Evolutionary conservation across 495 filamentous ascomycete species (phyloP).

Genomic region (Hypoxylon trugodes): DNA sequence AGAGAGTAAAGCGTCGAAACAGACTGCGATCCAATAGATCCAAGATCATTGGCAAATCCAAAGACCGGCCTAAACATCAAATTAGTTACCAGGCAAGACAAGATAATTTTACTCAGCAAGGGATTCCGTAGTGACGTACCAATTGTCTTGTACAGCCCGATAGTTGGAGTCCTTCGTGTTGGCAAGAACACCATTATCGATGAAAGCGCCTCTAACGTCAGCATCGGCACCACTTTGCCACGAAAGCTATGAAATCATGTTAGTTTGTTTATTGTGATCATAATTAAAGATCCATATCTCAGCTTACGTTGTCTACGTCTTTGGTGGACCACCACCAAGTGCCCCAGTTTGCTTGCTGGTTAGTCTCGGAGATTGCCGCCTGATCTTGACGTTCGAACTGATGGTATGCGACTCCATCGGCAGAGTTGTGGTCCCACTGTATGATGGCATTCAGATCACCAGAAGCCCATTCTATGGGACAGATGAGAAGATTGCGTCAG

Average conservation of each 20-base stretch:
- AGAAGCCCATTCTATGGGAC: slow-evolving; percentile 53
- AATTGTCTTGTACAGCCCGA: slow-evolving; percentile 74
- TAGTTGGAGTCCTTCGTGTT: slow-evolving; percentile 73
- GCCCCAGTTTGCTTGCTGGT: slow-evolving; percentile 87
- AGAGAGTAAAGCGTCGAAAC: slow-evolving; percentile 75
- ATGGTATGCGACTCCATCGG: slow-evolving; percentile 55
- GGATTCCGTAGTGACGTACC: slow-evolving; percentile 47
- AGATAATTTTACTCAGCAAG: not conserved
- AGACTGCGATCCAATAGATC: slow-evolving; percentile 42
- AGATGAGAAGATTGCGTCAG: slow-evolving; percentile 44
- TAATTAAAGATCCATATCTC: not conserved
- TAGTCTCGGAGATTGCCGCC: slow-evolving; percentile 70
- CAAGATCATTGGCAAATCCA: slow-evolving; percentile 83
- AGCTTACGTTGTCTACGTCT: slow-evolving; percentile 47
- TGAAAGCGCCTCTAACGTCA: slow-evolving; percentile 71
- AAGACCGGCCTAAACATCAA: slow-evolving; percentile 73
- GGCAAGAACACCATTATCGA: slow-evolving; percentile 65
- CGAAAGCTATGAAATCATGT: slow-evolving; percentile 46
- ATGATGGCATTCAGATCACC: slow-evolving; percentile 49
- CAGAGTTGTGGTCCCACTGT: slow-evolving; percentile 49
- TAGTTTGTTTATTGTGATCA: slow-evolving; percentile 31
- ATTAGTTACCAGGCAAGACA: slow-evolving; percentile 24
- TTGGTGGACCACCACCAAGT: slow-evolving; percentile 74
- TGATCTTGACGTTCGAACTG: slow-evolving; percentile 69
- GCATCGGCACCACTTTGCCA: slow-evolving; percentile 75